These are phyloP conservation scores for Serpula lacrymans DNA, from an alignment of 768 basidiomycete species.

Conservation along the genomic window DNA sequence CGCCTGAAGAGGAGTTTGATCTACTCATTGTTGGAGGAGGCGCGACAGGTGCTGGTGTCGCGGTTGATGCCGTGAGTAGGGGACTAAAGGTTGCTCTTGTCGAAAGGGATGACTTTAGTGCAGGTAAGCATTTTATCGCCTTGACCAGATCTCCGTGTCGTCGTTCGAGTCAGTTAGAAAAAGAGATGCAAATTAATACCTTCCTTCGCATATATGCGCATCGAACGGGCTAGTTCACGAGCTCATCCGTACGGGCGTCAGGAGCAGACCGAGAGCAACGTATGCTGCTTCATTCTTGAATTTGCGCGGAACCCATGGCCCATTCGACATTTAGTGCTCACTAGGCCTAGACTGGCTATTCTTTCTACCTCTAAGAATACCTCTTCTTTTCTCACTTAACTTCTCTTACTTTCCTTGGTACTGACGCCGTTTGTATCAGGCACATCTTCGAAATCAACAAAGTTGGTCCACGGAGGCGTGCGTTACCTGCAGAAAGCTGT, in stretches of 20 bases:
- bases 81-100: constrained; percentile 92
- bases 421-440: constrained; percentile 43
- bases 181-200: no score
- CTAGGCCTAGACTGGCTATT: no score
- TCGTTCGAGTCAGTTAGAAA: no score
- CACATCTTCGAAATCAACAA: constrained; percentile 95
- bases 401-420: background rate
- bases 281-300: no score
- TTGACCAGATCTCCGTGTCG: background rate
- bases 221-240: no score
- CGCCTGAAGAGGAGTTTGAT: constrained; percentile 62
- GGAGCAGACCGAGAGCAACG: no score
- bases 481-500: constrained; percentile 97
- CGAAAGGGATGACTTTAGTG: constrained; percentile 88
- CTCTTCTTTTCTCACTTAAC: no score
- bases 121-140: constrained; percentile 59
- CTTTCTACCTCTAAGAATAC: no score
- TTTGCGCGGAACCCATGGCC: no score
- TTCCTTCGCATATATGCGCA: no score
- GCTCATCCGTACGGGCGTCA: no score
- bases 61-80: constrained; percentile 88
- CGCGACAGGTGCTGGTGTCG: constrained; percentile 95
- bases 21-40: constrained; percentile 89
- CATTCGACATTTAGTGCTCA: no score
- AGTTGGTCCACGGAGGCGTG: constrained; percentile 97